Conservation (phyloP, 495 filamentous ascomycete species). For the Cercophora samala region DNA sequence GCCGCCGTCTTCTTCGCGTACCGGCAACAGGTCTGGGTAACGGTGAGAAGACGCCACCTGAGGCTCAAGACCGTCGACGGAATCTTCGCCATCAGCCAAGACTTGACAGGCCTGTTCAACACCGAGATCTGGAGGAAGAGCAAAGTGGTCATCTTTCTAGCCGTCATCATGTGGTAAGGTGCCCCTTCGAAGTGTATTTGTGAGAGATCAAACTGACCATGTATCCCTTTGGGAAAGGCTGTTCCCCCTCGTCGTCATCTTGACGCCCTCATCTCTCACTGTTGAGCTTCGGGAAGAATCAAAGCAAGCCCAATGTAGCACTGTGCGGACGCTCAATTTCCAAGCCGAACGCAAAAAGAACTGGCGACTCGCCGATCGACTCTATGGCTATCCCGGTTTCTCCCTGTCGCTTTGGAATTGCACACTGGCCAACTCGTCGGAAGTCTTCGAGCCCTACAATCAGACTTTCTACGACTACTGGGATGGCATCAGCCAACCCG, state of each 20-base stretch:
- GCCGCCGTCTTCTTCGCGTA: constrained; percentile 31
- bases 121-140: constrained; percentile 34
- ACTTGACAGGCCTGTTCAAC: constrained; percentile 32
- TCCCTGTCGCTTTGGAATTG: constrained; percentile 28
- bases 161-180: constrained; percentile 31
- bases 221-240: constrained; percentile 15
- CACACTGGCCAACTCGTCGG: constrained; percentile 19
- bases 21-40: constrained; percentile 32
- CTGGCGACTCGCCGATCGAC: constrained; percentile 19
- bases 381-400: constrained; percentile 22
- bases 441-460: constrained; percentile 20
- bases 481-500: constrained; percentile 19
- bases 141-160: constrained; percentile 32
- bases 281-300: constrained; percentile 21
- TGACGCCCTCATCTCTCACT: constrained; percentile 30
- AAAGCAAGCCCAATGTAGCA: constrained; percentile 14
- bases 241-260: constrained; percentile 30
- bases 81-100: constrained; percentile 34
- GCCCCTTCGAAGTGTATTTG: not conserved
- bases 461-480: constrained; percentile 34
- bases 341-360: constrained; percentile 26
- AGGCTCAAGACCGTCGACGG: constrained; percentile 33
- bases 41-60: constrained; percentile 24
- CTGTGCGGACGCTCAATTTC: constrained; percentile 34
- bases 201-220: not conserved